Conservation (phyloP, 75 land plant species). For the Cupressus sempervirens region DNA sequence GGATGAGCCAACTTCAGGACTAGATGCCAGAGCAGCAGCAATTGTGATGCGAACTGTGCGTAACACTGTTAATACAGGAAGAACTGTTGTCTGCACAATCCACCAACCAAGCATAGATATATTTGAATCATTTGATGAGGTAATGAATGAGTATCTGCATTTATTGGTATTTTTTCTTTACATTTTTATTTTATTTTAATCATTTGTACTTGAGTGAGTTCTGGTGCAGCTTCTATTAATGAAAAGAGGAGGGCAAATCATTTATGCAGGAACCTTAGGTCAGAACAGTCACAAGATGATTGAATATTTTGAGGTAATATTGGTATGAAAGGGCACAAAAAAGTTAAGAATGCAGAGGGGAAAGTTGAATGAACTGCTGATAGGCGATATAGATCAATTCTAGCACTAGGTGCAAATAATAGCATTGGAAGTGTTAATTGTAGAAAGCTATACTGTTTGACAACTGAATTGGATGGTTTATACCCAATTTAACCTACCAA, state of each 20-base stretch:
- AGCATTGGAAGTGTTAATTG: background rate
- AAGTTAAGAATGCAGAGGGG: background rate
- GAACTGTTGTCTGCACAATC: slow-evolving; percentile 69
- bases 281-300: slow-evolving; percentile 12
- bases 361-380: background rate
- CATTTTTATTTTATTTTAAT: background rate
- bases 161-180: background rate
- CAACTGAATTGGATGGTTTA: background rate
- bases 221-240: slow-evolving; percentile 22
- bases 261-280: slow-evolving; percentile 30
- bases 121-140: slow-evolving; percentile 85
- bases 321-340: background rate
- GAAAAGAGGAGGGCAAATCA: slow-evolving; percentile 31
- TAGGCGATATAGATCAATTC: background rate
- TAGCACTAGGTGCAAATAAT: background rate
- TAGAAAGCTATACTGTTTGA: background rate
- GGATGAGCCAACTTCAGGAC: slow-evolving; percentile 81
- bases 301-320: slow-evolving; percentile 28
- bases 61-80: slow-evolving; percentile 68
- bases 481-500: background rate
- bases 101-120: slow-evolving; percentile 74
- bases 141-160: slow-evolving; percentile 5
- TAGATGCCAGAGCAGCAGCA: slow-evolving; percentile 65
- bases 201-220: background rate
- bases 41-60: slow-evolving; percentile 70